These are phyloP conservation scores for Ceratocystiopsis minuta DNA, from an alignment of 2,329 filamentous ascomycete genomes.

Conservation along the genomic window DNA sequence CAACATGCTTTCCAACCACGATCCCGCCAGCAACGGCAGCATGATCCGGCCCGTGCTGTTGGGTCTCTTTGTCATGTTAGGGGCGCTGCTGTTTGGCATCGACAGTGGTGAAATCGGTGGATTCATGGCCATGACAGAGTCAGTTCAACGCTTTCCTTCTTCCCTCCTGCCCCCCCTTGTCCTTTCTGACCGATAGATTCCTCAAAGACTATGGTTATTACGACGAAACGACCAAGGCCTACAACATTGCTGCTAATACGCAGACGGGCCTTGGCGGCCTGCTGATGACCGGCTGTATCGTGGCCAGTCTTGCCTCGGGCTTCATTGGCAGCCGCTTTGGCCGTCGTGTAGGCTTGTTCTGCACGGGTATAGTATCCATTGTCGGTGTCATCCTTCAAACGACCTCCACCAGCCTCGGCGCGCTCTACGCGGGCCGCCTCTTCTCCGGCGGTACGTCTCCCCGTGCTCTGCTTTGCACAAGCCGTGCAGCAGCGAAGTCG, in stretches of 20 bases:
- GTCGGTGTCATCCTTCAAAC: not conserved
- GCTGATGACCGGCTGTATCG: not conserved
- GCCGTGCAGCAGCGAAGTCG: too few relatives aligned
- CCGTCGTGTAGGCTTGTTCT: slow-evolving; percentile 1
- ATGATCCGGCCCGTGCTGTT: not conserved
- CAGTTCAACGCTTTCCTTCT: too few relatives aligned
- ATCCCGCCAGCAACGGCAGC: not conserved
- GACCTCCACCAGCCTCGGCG: not conserved
- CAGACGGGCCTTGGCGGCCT: not conserved
- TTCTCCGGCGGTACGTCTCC: not conserved
- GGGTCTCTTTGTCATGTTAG: slow-evolving; percentile 1
- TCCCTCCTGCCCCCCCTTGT: too few relatives aligned
- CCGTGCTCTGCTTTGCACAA: too few relatives aligned
- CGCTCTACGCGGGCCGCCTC: not conserved
- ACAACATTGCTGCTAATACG: not conserved
- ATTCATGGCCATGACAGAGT: slow-evolving; percentile 1
- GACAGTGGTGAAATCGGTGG: slow-evolving; percentile 1
- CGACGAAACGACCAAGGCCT: not conserved
- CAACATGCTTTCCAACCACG: not conserved
- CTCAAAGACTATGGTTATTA: slow-evolving; percentile 1
- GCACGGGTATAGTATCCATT: not conserved
- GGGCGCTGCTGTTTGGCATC: slow-evolving; percentile 1
- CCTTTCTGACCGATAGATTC: not conserved
- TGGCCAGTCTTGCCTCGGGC: not conserved
- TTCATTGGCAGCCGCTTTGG: slow-evolving; percentile 1